phyloP scores from a whole-genome alignment of 768 basidiomycete genomes.

The Sarcodon aspratus region DNA sequence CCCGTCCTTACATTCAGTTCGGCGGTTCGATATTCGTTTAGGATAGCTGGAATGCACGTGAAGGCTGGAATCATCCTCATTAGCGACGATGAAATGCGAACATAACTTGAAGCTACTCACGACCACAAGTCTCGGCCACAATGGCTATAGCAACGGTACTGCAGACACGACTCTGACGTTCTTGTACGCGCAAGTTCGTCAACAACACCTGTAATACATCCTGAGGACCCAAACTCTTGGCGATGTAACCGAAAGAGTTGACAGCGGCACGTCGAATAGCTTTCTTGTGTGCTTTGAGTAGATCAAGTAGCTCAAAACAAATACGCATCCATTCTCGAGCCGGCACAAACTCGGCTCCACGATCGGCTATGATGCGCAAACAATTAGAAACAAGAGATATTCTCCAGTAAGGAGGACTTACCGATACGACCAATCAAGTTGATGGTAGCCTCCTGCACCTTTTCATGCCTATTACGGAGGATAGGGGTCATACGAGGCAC shows the following conservation, averaged over 20 bases:
- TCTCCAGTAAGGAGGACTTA: constrained; percentile 14
- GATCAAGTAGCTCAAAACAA: constrained; percentile 93
- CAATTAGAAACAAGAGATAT: background rate
- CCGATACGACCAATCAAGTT: constrained; percentile 98
- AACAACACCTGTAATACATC: constrained; percentile 93
- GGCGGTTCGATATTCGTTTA: constrained; percentile 97
- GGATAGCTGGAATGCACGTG: constrained; percentile 97
- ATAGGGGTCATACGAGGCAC: constrained; percentile 99
- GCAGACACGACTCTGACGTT: constrained; percentile 97
- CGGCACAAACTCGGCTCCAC: constrained; percentile 97
- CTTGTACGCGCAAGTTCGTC: constrained; percentile 95
- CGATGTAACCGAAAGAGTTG: constrained; percentile 99
- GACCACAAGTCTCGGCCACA: constrained; percentile 88
- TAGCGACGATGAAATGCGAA: background rate
- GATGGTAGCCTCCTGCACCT: constrained; percentile 98
- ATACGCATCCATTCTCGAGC: constrained; percentile 99
- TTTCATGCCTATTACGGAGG: constrained; percentile 96
- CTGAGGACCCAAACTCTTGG: constrained; percentile 98
- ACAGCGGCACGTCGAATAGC: constrained; percentile 97
- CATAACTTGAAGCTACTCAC: constrained; percentile 18
- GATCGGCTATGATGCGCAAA: constrained; percentile 55
- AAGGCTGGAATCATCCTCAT: constrained; percentile 42
- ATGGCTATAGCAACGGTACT: constrained; percentile 97
- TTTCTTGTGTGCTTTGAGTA: constrained; percentile 98
- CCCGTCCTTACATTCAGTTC: constrained; percentile 98